Evolutionary conservation across 2,329 filamentous ascomycete species (phyloP).

Genomic region (Paraconiothyrium sp.): DNA sequence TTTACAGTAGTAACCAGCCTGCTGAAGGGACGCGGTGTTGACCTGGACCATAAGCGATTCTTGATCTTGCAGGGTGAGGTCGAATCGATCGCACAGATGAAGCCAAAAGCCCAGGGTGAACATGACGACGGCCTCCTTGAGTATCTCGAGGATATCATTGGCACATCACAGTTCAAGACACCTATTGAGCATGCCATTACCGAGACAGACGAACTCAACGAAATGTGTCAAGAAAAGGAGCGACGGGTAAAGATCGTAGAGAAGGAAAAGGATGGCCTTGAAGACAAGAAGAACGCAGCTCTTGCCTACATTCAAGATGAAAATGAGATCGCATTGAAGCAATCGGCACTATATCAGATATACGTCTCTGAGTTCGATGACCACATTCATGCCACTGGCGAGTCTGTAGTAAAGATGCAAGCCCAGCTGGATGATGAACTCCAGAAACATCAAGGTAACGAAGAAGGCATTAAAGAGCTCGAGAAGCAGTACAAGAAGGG

Average conservation of each 20-base stretch:
- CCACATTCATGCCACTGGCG: conserved; percentile 86
- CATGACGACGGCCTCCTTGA: conserved; percentile 96
- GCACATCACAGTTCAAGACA: conserved; percentile 97
- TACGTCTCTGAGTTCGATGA: conserved; percentile 89
- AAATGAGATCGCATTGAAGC: conserved; percentile 89
- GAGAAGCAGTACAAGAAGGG: conserved; percentile 85
- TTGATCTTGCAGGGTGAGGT: conserved; percentile 97
- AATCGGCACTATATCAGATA: conserved; percentile 91
- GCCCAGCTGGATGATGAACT: conserved; percentile 85
- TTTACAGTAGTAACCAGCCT: conserved; percentile 92
- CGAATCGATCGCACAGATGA: conserved; percentile 99
- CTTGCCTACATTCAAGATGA: conserved; percentile 89
- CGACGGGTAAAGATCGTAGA: conserved; percentile 96
- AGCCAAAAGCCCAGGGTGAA: conserved; percentile 91
- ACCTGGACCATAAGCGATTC: conserved; percentile 98
- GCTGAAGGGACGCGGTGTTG: conserved; percentile 86
- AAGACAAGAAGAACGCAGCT: conserved; percentile 97
- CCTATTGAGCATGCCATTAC: conserved; percentile 93
- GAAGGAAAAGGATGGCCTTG: conserved; percentile 91
- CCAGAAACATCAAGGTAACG: conserved; percentile 88
- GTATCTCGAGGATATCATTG: conserved; percentile 98
- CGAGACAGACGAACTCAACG: conserved; percentile 91
- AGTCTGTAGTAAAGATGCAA: conserved; percentile 91
- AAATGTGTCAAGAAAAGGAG: conserved; percentile 94
- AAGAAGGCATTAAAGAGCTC: conserved; percentile 88